Conservation (phyloP, 306 rosid genomes). For the Psophocarpus tetragonolobus region DNA sequence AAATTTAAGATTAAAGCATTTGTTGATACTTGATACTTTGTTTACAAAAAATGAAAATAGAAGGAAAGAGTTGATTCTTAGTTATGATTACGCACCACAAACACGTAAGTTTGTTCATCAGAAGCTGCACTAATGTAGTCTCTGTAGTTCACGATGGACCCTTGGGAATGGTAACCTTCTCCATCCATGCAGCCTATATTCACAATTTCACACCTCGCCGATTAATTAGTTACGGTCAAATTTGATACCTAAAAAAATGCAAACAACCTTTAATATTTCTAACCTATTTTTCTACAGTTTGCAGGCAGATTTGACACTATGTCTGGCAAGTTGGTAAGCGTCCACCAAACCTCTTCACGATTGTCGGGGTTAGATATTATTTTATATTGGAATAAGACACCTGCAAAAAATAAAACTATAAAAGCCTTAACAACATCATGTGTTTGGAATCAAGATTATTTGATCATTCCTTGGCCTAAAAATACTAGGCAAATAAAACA, state of each 20-base stretch:
- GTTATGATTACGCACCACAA: not conserved
- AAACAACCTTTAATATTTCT: not conserved
- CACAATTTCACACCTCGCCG: not conserved
- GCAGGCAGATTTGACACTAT: not conserved
- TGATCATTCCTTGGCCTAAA: not conserved
- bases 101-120: not conserved
- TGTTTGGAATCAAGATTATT: not conserved
- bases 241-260: not conserved
- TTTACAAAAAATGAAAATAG: not conserved
- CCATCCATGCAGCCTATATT: not conserved
- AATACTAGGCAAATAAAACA: not conserved
- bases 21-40: not conserved
- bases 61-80: not conserved
- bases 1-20: not conserved
- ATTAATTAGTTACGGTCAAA: not conserved
- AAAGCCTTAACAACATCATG: not conserved
- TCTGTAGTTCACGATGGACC: not conserved
- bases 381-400: not conserved
- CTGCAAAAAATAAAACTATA: not conserved
- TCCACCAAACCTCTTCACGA: not conserved
- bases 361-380: not conserved
- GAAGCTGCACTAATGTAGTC: not conserved
- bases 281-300: not conserved
- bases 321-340: not conserved
- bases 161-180: not conserved